Base-by-base conservation (phyloP, 2,329 filamentous ascomycete genomes). In the Phaeosphaeriaceae sp. region DNA sequence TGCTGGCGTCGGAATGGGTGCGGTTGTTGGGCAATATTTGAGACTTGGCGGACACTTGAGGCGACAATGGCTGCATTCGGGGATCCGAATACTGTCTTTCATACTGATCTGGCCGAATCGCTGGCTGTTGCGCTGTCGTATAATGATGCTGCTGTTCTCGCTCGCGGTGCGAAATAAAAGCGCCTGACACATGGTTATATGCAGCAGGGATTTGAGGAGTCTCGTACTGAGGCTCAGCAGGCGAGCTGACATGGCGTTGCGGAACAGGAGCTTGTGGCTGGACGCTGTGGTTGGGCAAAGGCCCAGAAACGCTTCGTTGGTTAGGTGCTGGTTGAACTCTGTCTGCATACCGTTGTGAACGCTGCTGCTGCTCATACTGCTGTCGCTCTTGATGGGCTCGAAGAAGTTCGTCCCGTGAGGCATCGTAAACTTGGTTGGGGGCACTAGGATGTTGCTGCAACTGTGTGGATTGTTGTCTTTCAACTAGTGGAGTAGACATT, bases 191-290 rank as follows among this genome's bases (percentile, higher is more conserved):
- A 40, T 63, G 68, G 23, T 42, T 66, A 36, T 73, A 73, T 9
- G 70, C 69, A 16, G 65, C 67, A 26, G 70, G 70, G 40, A 73
- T 72, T 13, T 64, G 64, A 40, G 69, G 68, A 3, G 68, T 70
- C 15, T 73, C 68, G 37, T 73, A 72, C 26, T 54, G 64, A 5
- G 70, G 69, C 32, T 72, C 70, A 16, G 41, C 21, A 21, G 63
- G 57, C 18, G 60, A 58, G 38, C 56, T 62, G 1, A 60, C 52
- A 23, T 57, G 60, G 30, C 63, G 60, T 42, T 67, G 63, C 12
- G 55, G 46, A 26, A 47, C 20, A 3, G 62, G 50, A 4, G 50
- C 46, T 6, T 48, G 43, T 41, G 51, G 36, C 11, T 54, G 51
- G 6, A 48, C 42, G 28, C 43, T 20, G 9, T 63, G 56, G 18